Conservation (phyloP, 106 monocot species). For the Platanthera guangdongensis region DNA sequence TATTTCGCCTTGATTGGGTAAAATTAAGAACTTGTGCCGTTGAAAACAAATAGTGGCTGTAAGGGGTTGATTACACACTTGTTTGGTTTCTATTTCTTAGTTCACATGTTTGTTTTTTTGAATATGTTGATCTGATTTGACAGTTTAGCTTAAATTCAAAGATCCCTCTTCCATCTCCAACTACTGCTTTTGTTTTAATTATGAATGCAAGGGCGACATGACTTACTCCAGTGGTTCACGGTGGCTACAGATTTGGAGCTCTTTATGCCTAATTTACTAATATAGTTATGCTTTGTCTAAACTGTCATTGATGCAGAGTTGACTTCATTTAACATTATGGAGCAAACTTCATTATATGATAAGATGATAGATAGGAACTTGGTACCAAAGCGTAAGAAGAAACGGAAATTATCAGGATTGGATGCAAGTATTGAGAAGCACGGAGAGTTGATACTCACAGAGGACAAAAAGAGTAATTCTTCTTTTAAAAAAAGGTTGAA, state of each 20-base stretch:
- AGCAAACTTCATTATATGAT: slow-evolving; percentile 41
- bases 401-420: slow-evolving; percentile 29
- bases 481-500: slow-evolving; percentile 19
- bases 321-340: not conserved
- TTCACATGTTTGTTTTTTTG: not conserved
- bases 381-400: slow-evolving; percentile 71
- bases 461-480: slow-evolving; percentile 15
- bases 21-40: not conserved
- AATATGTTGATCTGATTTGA: not conserved
- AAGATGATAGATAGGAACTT: slow-evolving; percentile 61
- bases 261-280: not conserved
- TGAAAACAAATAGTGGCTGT: not conserved
- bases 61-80: not conserved
- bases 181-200: not conserved
- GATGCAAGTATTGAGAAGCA: slow-evolving; percentile 28
- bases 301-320: not conserved
- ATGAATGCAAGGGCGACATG: not conserved
- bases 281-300: not conserved
- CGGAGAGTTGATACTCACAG: slow-evolving; percentile 13
- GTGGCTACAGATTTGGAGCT: not conserved
- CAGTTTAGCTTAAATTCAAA: not conserved
- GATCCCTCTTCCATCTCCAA: too few species aligned
- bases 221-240: not conserved
- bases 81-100: not conserved
- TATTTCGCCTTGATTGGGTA: not conserved